phyloP scores from a whole-genome alignment of 192 early-diverging fungal species.

The Umbelopsis sp. region DNA sequence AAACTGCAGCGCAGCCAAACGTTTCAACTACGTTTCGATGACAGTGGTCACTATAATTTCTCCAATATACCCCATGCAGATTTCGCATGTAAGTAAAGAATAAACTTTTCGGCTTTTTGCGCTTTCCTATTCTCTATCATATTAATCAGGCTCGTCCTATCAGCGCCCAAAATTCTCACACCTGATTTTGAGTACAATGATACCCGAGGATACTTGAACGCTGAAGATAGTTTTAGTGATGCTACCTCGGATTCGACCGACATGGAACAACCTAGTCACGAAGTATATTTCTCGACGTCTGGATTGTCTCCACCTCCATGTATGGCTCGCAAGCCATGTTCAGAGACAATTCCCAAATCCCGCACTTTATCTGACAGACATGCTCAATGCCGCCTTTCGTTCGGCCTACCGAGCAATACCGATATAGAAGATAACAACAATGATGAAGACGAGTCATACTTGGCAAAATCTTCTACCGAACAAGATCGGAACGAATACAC shows the following conservation, averaged over 20 bases:
- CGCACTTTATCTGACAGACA: neutral
- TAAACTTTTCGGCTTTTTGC: neutral
- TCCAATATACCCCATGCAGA: neutral
- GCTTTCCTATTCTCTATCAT: neutral
- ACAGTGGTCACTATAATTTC: neutral
- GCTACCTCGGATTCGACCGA: constrained; percentile 9
- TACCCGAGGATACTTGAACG: neutral
- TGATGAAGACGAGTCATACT: neutral
- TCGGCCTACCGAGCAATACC: neutral
- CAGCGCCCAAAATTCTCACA: neutral
- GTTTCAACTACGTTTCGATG: neutral
- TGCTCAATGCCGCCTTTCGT: constrained; percentile 7
- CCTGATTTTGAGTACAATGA: neutral
- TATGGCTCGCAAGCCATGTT: neutral
- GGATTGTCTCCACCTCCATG: neutral
- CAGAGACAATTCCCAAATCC: neutral
- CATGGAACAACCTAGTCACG: neutral
- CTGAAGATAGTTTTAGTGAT: constrained; percentile 13
- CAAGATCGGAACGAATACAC: neutral
- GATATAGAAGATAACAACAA: neutral
- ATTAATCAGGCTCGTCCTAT: neutral
- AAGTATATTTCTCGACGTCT: neutral
- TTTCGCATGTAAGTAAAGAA: neutral
- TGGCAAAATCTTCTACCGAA: no score
- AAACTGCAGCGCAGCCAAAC: constrained; percentile 12